phyloP scores from a whole-genome alignment of 2,329 filamentous ascomycete genomes.

The Podosphaera xanthii region DNA sequence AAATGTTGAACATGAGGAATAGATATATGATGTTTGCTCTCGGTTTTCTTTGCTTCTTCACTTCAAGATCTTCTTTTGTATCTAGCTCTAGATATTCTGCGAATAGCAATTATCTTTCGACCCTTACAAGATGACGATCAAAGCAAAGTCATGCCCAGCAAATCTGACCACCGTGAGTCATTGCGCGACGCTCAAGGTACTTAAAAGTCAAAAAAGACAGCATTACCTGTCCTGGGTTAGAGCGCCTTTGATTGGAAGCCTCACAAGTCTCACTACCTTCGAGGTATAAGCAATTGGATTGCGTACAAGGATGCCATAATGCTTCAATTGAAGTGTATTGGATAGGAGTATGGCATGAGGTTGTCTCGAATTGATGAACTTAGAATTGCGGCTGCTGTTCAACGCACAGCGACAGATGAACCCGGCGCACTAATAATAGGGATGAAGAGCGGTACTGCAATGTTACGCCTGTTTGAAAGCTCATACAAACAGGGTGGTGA shows the following conservation, averaged over 20 bases:
- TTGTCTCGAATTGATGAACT: background rate
- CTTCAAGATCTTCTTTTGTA: too few species aligned
- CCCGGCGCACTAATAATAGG: background rate
- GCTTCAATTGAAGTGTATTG: background rate
- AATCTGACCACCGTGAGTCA: background rate
- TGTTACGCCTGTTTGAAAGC: background rate
- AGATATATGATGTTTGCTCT: too few species aligned
- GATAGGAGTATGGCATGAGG: background rate
- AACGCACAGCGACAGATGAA: background rate
- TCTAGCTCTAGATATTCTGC: too few species aligned
- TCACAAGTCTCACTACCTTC: background rate
- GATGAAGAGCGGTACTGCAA: background rate
- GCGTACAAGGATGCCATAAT: background rate
- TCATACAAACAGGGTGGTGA: background rate
- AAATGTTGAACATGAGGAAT: too few species aligned
- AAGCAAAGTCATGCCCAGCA: background rate
- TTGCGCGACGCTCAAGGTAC: background rate
- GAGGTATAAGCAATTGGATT: background rate
- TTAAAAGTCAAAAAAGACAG: background rate
- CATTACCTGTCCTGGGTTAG: background rate
- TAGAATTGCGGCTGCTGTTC: background rate
- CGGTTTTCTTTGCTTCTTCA: too few species aligned
- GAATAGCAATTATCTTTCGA: too few species aligned
- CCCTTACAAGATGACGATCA: background rate
- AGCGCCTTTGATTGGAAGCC: background rate